phyloP scores from a whole-genome alignment of 2,329 filamentous ascomycete genomes.

The Beauveria bassiana region DNA sequence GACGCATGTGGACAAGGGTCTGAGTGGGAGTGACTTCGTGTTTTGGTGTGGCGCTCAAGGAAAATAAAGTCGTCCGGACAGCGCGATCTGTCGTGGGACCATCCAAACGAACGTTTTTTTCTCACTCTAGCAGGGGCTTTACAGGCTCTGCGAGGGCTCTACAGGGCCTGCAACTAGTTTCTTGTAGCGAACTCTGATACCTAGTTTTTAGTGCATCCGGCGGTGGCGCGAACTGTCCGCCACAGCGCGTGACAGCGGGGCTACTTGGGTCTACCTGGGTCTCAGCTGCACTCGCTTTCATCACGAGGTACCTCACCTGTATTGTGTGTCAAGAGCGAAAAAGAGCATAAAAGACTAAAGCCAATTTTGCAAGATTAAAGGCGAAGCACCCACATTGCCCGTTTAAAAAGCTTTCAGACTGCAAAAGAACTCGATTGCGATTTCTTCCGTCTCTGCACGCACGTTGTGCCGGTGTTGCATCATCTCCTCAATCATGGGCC shows the following conservation, averaged over 20 bases:
- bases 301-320: not conserved
- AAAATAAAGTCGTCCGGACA: not conserved
- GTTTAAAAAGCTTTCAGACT: not conserved
- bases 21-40: not conserved
- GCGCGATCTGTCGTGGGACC: not conserved
- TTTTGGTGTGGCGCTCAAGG: not conserved
- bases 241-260: conserved; percentile 10
- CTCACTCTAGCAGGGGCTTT: not conserved
- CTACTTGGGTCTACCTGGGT: not conserved
- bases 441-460: not conserved
- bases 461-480: not conserved
- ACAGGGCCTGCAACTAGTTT: not conserved
- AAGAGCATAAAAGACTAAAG: not conserved
- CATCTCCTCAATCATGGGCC: not conserved
- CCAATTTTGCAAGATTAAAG: too few relatives aligned
- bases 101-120: not conserved
- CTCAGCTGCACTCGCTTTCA: not conserved
- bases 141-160: not conserved
- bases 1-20: conserved; percentile 16
- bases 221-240: conserved; percentile 4
- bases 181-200: not conserved
- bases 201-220: not conserved
- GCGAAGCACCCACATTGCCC: not conserved
- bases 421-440: not conserved
- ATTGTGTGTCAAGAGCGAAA: not conserved